Percentiles rank a stretch among this genome's conserved stretches.
These are phyloP conservation scores for Anacardium occidentale DNA, from an alignment of 345 rosid species.

Conservation along the genomic window DNA sequence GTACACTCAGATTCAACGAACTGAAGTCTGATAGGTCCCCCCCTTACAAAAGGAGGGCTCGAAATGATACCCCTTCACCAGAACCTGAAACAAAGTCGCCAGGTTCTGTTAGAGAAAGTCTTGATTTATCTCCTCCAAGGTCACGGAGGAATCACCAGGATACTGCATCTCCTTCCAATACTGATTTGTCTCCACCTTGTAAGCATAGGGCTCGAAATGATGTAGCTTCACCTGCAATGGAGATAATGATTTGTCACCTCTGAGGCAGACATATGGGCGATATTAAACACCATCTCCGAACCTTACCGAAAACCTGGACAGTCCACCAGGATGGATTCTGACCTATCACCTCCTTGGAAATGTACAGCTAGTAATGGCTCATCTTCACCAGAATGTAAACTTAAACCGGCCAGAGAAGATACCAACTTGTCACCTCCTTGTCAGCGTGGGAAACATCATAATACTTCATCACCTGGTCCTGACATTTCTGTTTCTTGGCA, in stretches of 20 bases:
- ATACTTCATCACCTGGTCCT: conserved; percentile 33
- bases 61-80: conserved; percentile 63
- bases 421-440: conserved; percentile 51
- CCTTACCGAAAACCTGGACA: not conserved
- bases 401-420: conserved; percentile 19
- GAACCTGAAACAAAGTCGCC: conserved; percentile 35
- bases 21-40: conserved; percentile 59
- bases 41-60: conserved; percentile 46
- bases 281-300: conserved; percentile 14
- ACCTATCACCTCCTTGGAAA: conserved; percentile 46
- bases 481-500: conserved; percentile 25
- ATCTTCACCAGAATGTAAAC: conserved; percentile 32
- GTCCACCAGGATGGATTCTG: conserved; percentile 4
- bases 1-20: conserved; percentile 15
- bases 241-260: conserved; percentile 40
- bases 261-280: conserved; percentile 18
- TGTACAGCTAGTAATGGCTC: conserved; percentile 34
- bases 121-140: conserved; percentile 56
- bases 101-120: conserved; percentile 31
- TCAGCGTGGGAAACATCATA: conserved; percentile 23
- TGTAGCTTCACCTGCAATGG: conserved; percentile 40
- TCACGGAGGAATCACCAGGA: conserved; percentile 30
- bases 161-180: conserved; percentile 45
- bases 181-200: conserved; percentile 68
- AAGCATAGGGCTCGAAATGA: conserved; percentile 46